These are phyloP conservation scores for Candida insectalens DNA, from an alignment of 805 yeast species.

Conservation along the genomic window DNA sequence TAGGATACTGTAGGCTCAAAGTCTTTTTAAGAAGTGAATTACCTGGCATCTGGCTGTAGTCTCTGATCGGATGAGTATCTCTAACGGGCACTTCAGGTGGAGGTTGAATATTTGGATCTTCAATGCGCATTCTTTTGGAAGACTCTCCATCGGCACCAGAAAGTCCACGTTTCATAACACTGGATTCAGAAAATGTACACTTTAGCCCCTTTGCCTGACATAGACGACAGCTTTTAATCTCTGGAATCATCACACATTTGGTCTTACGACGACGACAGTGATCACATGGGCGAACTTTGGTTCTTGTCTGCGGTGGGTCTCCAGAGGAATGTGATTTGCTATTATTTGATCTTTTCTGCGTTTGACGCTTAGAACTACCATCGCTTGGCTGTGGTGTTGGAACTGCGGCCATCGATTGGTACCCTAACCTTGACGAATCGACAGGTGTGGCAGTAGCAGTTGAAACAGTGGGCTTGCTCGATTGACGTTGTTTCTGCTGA, in stretches of 20 bases:
- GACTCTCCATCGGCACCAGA: constrained; percentile 7
- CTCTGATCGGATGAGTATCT: constrained; percentile 52
- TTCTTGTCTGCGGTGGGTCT: constrained; percentile 29
- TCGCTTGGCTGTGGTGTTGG: constrained; percentile 1
- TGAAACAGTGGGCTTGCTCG: too few relatives aligned
- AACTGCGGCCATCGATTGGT: not conserved
- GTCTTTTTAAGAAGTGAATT: constrained; percentile 60
- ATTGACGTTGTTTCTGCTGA: constrained; percentile 6
- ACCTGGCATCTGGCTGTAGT: constrained; percentile 54
- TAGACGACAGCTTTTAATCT: constrained; percentile 55
- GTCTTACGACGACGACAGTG: constrained; percentile 76
- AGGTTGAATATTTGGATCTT: constrained; percentile 25
- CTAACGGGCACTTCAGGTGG: constrained; percentile 34
- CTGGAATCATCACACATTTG: constrained; percentile 64
- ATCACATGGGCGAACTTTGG: constrained; percentile 62
- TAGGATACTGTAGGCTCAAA: constrained; percentile 72
- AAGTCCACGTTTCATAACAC: constrained; percentile 28
- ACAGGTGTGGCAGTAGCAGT: not conserved
- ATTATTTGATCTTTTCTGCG: constrained; percentile 1
- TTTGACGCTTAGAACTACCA: not conserved
- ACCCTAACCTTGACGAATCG: not conserved
- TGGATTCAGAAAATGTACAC: constrained; percentile 65
- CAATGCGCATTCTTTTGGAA: constrained; percentile 23
- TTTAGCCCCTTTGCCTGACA: constrained; percentile 66
- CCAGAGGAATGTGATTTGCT: not conserved